These are phyloP conservation scores for Candida tallmaniae DNA, from an alignment of 805 yeast species.

Conservation along the genomic window DNA sequence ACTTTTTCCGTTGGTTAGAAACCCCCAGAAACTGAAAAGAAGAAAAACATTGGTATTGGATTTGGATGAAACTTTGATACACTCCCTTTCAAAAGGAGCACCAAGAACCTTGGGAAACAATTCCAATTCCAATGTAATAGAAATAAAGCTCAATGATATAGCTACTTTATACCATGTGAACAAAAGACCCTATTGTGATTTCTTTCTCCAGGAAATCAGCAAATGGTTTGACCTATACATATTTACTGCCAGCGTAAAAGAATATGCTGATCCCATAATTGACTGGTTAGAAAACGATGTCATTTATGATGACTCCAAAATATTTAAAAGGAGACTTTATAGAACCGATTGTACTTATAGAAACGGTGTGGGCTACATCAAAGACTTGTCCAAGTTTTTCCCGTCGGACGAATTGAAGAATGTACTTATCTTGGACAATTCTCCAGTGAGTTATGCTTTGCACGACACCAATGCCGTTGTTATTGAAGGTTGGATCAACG, in stretches of 20 bases:
- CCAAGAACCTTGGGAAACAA: constrained; percentile 38
- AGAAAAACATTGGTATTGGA: constrained; percentile 77
- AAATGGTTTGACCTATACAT: constrained; percentile 87
- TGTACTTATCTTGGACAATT: constrained; percentile 82
- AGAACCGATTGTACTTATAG: constrained; percentile 74
- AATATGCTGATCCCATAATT: constrained; percentile 95
- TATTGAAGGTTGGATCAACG: constrained; percentile 97
- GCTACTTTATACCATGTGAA: constrained; percentile 86
- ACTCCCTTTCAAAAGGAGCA: constrained; percentile 71
- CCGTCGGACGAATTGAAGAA: constrained; percentile 64
- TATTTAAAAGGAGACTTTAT: constrained; percentile 59
- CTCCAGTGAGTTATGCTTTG: constrained; percentile 82
- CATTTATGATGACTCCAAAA: constrained; percentile 14
- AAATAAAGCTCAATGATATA: constrained; percentile 62
- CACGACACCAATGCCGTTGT: constrained; percentile 86
- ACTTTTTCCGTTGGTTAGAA: constrained; percentile 36
- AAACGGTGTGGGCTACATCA: constrained; percentile 79
- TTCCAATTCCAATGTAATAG: constrained; percentile 58
- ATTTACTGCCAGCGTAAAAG: constrained; percentile 91
- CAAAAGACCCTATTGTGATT: constrained; percentile 88
- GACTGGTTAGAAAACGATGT: constrained; percentile 78
- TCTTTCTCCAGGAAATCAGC: constrained; percentile 70
- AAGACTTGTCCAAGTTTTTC: constrained; percentile 37
- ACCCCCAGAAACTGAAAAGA: constrained; percentile 29
- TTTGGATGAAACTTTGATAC: constrained; percentile 91